Percentiles rank a stretch among this genome's conserved stretches.
Conservation (phyloP, 495 filamentous ascomycete genomes). For the Penicillium arizonense region DNA sequence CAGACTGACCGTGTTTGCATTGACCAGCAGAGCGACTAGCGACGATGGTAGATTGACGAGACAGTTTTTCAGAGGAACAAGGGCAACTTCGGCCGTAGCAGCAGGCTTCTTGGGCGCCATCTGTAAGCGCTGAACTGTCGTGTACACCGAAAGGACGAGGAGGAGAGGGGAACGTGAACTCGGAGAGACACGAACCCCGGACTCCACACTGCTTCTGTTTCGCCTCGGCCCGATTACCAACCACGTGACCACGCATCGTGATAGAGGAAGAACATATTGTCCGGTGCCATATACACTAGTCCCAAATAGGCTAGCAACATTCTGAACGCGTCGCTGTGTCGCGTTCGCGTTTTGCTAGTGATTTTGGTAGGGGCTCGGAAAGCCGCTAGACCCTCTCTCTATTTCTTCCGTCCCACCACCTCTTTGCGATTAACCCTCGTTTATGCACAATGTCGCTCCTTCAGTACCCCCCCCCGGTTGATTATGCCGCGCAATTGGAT, state of each 20-base stretch:
- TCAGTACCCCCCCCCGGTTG: slow-evolving; percentile 72
- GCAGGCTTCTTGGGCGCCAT: slow-evolving; percentile 71
- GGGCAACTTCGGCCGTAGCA: slow-evolving; percentile 70
- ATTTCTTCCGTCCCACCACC: slow-evolving; percentile 19
- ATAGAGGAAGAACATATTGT: slow-evolving; percentile 34
- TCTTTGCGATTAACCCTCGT: slow-evolving; percentile 18
- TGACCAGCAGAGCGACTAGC: slow-evolving; percentile 76
- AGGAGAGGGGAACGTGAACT: slow-evolving; percentile 15
- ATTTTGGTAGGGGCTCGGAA: slow-evolving; percentile 11
- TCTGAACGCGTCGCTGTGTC: slow-evolving; percentile 25
- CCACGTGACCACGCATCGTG: neutral
- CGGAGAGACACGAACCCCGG: slow-evolving; percentile 25
- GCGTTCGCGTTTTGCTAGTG: slow-evolving; percentile 25
- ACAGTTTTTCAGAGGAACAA: slow-evolving; percentile 87
- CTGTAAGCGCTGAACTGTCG: slow-evolving; percentile 18
- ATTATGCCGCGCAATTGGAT: slow-evolving; percentile 82
- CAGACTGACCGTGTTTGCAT: slow-evolving; percentile 75
- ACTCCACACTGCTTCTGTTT: slow-evolving; percentile 16
- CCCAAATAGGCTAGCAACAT: neutral
- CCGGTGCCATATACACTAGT: slow-evolving; percentile 23
- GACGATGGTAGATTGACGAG: slow-evolving; percentile 90
- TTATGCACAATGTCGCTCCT: slow-evolving; percentile 71
- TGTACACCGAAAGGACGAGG: slow-evolving; percentile 8
- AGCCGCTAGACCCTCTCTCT: slow-evolving; percentile 14
- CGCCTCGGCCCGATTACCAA: slow-evolving; percentile 11